Base-by-base conservation (phyloP, 768 basidiomycete genomes). In the Amanita pseudoporphyria region DNA sequence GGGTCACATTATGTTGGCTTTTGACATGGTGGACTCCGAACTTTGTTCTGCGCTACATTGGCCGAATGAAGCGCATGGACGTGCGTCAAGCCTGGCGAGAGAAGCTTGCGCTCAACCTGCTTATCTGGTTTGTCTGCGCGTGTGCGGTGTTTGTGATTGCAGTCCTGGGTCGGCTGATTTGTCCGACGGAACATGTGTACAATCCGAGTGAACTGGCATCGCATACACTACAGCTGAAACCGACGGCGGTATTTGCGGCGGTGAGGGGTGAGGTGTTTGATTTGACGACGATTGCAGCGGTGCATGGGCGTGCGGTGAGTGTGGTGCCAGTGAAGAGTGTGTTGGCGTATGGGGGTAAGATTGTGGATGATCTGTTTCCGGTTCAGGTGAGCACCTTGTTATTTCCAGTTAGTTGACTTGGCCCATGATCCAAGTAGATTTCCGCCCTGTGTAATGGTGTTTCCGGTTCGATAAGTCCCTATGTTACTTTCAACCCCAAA, bases 251-350 rank as follows among this genome's bases (percentile, higher is more conserved):
- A 35, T 85, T 82, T 58, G 82, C 84, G 0, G 70, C 85, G 2
- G 82, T 99, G 56, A 81, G 94, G 3, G 96, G 96, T 12, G 96
- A 99, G 64, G 89, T 95, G 1, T 97, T 99, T 59, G 90, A 97
- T 59, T 71, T 98, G 41, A 81, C 82, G 0, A 58, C 65, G 19
- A 70, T 91, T 53, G 79, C 86, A 3, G 63, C 70, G 9, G 78
- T 76, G 1, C 94, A 98, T 66, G 62, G 70, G 47, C 75, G 80
- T 1, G 66, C 79, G 19, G 78, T 96, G 5, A 71, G 70, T 9
- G 84, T 97, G 31, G 80, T 97, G 1, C 78, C 87, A 9, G 55
- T 66, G 24, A 92, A 92, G 67, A 65, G 77, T 0, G 70, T 97
- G 39, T 64, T 94, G 58, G 26, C 41, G 37, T 38, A 95, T 60